Evolutionary conservation across 2,329 filamentous ascomycete species (phyloP).

Genomic region (Stagonosporopsis cucurbitacearum): DNA sequence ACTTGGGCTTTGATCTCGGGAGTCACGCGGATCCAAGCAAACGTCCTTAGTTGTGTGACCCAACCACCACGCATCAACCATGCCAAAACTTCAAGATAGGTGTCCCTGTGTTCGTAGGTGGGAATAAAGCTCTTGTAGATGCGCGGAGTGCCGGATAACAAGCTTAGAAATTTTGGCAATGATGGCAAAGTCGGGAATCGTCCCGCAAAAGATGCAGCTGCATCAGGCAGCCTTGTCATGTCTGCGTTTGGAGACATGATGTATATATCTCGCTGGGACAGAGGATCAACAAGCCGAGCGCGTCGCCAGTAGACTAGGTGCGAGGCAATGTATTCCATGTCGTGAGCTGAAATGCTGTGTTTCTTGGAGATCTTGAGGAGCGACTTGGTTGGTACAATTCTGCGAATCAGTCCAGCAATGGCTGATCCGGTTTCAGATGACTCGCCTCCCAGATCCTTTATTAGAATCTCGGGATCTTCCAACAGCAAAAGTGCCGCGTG

Average conservation of each 20-base stretch:
- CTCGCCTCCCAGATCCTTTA: slow-evolving; percentile 72
- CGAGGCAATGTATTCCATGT: slow-evolving; percentile 85
- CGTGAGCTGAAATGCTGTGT: slow-evolving; percentile 75
- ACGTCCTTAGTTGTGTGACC: slow-evolving; percentile 92
- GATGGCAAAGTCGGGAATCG: slow-evolving; percentile 84
- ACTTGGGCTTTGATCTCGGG: slow-evolving; percentile 84
- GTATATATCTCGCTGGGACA: slow-evolving; percentile 89
- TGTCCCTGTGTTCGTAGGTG: slow-evolving; percentile 82
- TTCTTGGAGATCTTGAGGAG: slow-evolving; percentile 75
- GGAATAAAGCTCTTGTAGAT: slow-evolving; percentile 86
- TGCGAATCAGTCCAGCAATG: slow-evolving; percentile 74
- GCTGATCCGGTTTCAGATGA: slow-evolving; percentile 76
- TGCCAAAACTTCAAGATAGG: slow-evolving; percentile 88
- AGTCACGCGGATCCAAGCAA: slow-evolving; percentile 85
- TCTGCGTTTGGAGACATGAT: slow-evolving; percentile 91
- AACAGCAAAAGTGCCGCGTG: slow-evolving; percentile 87
- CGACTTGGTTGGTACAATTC: slow-evolving; percentile 66
- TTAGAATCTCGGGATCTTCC: slow-evolving; percentile 80
- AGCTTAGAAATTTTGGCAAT: slow-evolving; percentile 84
- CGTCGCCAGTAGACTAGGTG: slow-evolving; percentile 97
- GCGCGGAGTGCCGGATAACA: slow-evolving; percentile 79
- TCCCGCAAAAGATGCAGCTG: slow-evolving; percentile 74
- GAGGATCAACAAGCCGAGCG: slow-evolving; percentile 86
- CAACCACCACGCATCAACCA: slow-evolving; percentile 93
- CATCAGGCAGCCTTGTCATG: slow-evolving; percentile 71